Evolutionary conservation across 768 basidiomycete genomes (phyloP).

Genomic region (Leucosporidium scottii): DNA sequence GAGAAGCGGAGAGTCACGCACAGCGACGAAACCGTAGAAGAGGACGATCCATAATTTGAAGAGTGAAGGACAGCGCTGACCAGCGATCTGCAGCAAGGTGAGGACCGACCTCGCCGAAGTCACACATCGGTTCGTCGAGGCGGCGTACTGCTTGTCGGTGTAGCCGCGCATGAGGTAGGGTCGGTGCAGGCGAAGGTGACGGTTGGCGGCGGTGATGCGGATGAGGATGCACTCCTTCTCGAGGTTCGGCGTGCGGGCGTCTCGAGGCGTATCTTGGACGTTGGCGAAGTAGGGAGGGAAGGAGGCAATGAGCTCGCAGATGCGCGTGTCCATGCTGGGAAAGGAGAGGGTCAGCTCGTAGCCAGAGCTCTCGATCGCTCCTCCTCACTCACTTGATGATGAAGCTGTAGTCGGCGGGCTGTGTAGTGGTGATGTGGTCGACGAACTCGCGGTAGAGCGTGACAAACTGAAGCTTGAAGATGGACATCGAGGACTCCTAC

Average conservation of each 20-base stretch:
- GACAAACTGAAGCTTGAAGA: conserved; percentile 14
- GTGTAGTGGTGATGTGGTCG: neutral
- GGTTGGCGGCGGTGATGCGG: conserved; percentile 17
- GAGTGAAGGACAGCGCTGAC: neutral
- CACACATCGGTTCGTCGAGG: conserved; percentile 22
- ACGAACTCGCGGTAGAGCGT: conserved; percentile 13
- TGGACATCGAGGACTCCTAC: conserved; percentile 15
- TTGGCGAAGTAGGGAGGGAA: conserved; percentile 16
- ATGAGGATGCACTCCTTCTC: conserved; percentile 20
- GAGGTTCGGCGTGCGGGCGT: neutral
- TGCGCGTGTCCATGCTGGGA: conserved; percentile 10
- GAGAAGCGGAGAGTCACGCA: conserved; percentile 1
- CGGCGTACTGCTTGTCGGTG: conserved; percentile 10
- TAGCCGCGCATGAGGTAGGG: conserved; percentile 20
- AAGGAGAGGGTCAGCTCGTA: neutral
- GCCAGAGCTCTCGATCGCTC: no score
- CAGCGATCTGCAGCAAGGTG: neutral
- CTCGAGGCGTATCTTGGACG: neutral
- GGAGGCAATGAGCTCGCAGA: conserved; percentile 6
- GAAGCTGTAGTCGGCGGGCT: conserved; percentile 11
- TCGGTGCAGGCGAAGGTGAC: conserved; percentile 19
- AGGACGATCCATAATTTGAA: conserved; percentile 19
- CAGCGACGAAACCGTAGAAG: conserved; percentile 21
- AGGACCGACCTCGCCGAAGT: conserved; percentile 15
- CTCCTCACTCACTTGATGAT: conserved; percentile 1